Percentiles rank a stretch among this genome's conserved stretches.
Conservation (phyloP, 768 basidiomycete species). For the Naganishia friedmannii region DNA sequence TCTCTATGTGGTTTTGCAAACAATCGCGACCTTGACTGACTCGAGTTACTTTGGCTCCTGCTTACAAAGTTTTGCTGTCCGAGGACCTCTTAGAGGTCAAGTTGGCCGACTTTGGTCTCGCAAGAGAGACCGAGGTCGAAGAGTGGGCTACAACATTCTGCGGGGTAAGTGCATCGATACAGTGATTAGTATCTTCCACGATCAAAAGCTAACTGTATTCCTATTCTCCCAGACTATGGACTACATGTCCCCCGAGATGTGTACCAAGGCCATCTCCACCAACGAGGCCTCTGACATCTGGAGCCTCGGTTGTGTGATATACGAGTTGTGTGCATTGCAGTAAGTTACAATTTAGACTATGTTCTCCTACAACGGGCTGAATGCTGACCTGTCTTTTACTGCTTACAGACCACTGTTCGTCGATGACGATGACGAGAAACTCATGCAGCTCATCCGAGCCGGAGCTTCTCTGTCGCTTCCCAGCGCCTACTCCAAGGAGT, state of each 20-base stretch:
- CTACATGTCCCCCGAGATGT: conserved; percentile 98
- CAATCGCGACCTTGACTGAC: too few species aligned
- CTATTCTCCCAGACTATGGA: conserved; percentile 73
- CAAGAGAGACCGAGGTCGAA: neutral
- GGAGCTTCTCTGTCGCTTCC: neutral
- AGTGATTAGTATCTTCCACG: too few species aligned
- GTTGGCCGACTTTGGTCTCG: conserved; percentile 4
- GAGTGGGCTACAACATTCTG: neutral
- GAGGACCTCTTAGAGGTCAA: neutral
- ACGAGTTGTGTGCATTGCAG: conserved; percentile 71
- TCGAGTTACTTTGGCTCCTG: neutral
- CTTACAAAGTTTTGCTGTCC: neutral
- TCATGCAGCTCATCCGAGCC: neutral
- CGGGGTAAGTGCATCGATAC: neutral
- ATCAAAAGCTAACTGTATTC: too few species aligned
- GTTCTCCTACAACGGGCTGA: neutral
- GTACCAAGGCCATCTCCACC: conserved; percentile 95
- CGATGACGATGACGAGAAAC: neutral
- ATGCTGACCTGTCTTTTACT: neutral
- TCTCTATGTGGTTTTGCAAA: neutral
- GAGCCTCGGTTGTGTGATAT: conserved; percentile 94
- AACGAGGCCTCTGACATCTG: conserved; percentile 67
- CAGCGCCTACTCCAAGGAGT: neutral
- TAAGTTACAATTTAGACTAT: neutral
- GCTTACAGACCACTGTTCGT: neutral